Evolutionary conservation across 2,329 filamentous ascomycete species (phyloP), one percentile per base, ranked within the genome.

Genomic region (Coniochaeta sp.): DNA sequence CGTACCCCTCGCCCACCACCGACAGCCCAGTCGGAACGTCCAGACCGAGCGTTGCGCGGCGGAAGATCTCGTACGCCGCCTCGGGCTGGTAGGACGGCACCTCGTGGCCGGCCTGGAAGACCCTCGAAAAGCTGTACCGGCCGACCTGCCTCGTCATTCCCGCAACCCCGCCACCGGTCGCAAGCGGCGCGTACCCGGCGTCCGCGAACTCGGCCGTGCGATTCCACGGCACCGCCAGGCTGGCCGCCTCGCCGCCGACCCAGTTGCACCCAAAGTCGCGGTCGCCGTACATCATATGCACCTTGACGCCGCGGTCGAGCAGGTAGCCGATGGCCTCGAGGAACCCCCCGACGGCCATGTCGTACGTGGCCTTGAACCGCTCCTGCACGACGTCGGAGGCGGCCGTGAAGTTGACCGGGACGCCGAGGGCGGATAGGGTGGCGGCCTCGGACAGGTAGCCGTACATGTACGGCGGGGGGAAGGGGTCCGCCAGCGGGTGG

Each of bases 101-200:
- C 62, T 82, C 78, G 64, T 86, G 83, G 0, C 84, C 83, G 1
- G 83, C 78, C 65, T 84, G 79, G 66, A 82, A 85, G 17, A 86
- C 79, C 0, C 83, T 75, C 22, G 81, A 77, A 68, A 85, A 87
- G 2, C 79, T 81, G 61, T 86, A 77, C 64, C 90, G 90, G 1
- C 86, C 87, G 63, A 81, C 86, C 67, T 90, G 87, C 2, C 87
- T 79, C 0, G 88, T 87, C 62, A 82, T 80, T 7, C 88, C 88
- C 24, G 79, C 85, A 68, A 82, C 81, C 19, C 19, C 7, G 17
- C 14, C 64, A 17, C 7, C 55, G 14, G 86, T 84, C 7, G 86
- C 72, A 47, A 90, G 80, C 2, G 85, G 81, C 0, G 81, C 79
- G 67, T 90, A 90, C 0, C 86, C 87, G 0, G 88, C 83, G 0